These are phyloP conservation scores for Tanozyma kutaoensis DNA, from an alignment of 805 yeast genomes.

Conservation along the genomic window DNA sequence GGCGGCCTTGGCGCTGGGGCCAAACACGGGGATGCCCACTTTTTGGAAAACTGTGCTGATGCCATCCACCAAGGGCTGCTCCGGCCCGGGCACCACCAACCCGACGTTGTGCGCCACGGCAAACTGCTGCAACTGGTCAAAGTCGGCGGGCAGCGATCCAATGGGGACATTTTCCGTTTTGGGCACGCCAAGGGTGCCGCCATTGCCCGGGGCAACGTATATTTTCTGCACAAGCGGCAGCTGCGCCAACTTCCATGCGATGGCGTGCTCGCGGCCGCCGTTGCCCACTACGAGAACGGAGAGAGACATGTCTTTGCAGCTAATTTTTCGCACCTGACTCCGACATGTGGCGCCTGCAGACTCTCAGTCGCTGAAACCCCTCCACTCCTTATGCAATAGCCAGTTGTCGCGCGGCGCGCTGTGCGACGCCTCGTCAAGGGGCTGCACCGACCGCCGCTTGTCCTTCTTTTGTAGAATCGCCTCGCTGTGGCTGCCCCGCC, in stretches of 20 bases:
- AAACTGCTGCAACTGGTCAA: slow-evolving; percentile 56
- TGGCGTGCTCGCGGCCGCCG: slow-evolving; percentile 99
- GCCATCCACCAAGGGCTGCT: slow-evolving; percentile 95
- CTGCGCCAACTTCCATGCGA: slow-evolving; percentile 82
- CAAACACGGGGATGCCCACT: slow-evolving; percentile 91
- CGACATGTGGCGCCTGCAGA: too few relatives aligned
- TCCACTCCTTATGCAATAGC: too few relatives aligned
- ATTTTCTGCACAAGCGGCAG: slow-evolving; percentile 59
- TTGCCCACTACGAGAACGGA: slow-evolving; percentile 73
- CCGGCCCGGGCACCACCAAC: slow-evolving; percentile 96
- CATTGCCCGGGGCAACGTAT: slow-evolving; percentile 94
- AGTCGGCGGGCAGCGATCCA: slow-evolving; percentile 55
- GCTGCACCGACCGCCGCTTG: too few relatives aligned
- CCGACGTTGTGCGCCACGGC: slow-evolving; percentile 54
- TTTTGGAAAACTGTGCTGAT: slow-evolving; percentile 56
- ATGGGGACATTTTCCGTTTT: slow-evolving; percentile 58
- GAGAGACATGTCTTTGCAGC: slow-evolving; percentile 8
- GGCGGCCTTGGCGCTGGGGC: slow-evolving; percentile 89
- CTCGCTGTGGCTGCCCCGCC: too few relatives aligned
- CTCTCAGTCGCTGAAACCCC: too few relatives aligned
- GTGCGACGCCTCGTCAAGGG: too few relatives aligned
- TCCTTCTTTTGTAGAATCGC: too few relatives aligned
- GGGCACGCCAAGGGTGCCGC: slow-evolving; percentile 52
- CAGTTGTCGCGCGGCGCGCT: too few relatives aligned
- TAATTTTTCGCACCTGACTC: too few relatives aligned